A percentile compares a stretch with the other conserved stretches of the same genome.
Conservation (phyloP, 2,329 filamentous ascomycete genomes). For the Graphium sp. region DNA sequence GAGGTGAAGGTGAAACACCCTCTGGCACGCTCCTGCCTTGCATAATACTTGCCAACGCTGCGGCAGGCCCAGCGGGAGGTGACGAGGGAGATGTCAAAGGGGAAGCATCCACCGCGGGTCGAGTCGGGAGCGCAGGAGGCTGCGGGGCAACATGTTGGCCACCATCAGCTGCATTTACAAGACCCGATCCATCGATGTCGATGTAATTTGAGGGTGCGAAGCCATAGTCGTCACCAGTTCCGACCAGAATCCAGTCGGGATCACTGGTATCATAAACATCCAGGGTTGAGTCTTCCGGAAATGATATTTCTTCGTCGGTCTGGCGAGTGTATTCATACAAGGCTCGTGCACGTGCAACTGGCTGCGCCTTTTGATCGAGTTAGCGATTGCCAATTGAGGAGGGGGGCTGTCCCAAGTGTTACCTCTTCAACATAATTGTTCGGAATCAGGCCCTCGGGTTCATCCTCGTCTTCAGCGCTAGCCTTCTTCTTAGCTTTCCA, state of each 20-base stretch:
- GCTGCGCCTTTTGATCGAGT: constrained; percentile 28
- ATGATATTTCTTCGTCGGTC: constrained; percentile 94
- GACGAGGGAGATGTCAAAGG: too few relatives aligned
- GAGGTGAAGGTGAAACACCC: constrained; percentile 2
- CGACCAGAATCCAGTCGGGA: constrained; percentile 91
- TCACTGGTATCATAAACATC: constrained; percentile 82
- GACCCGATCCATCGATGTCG: constrained; percentile 51
- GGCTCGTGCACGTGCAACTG: constrained; percentile 54
- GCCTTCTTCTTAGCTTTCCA: constrained; percentile 95
- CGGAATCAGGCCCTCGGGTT: constrained; percentile 78
- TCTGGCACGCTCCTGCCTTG: not conserved
- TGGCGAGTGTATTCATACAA: constrained; percentile 96
- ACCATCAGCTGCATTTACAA: constrained; percentile 22
- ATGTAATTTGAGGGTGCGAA: constrained; percentile 97
- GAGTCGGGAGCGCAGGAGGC: constrained; percentile 13
- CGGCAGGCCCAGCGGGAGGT: constrained; percentile 1
- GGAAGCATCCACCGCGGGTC: too few relatives aligned
- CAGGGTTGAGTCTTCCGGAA: constrained; percentile 72
- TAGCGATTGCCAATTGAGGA: not conserved
- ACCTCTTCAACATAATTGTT: constrained; percentile 95
- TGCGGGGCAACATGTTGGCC: constrained; percentile 9
- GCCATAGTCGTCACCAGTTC: constrained; percentile 69
- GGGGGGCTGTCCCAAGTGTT: constrained; percentile 5
- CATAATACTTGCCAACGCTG: constrained; percentile 5
- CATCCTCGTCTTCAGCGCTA: constrained; percentile 67